Conservation (phyloP, 192 early-diverging fungal species). For the Coemansia sp. region DNA sequence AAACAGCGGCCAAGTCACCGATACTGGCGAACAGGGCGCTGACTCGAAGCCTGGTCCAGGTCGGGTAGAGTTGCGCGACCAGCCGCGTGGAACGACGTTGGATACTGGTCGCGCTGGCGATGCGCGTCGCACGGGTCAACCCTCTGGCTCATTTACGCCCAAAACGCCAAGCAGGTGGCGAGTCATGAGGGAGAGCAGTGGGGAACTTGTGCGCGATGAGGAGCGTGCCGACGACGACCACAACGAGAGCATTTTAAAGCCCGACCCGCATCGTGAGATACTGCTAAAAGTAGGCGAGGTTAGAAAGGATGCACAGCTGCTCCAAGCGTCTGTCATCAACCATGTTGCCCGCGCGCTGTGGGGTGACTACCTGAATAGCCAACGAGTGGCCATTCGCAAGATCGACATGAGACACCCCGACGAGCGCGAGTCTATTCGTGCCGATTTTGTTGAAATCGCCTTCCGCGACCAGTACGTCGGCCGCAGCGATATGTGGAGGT, state of each 20-base stretch:
- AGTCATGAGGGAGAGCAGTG: neutral
- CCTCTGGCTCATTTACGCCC: neutral
- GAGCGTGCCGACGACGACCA: slow-evolving; percentile 11
- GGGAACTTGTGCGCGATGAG: neutral
- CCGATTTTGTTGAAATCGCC: slow-evolving; percentile 80
- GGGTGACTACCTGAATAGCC: slow-evolving; percentile 38
- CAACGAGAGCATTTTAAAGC: slow-evolving; percentile 12
- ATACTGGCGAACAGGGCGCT: neutral
- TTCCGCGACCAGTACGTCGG: slow-evolving; percentile 92
- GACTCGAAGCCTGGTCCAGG: slow-evolving; percentile 1
- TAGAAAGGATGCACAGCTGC: slow-evolving; percentile 35
- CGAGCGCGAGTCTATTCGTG: slow-evolving; percentile 58
- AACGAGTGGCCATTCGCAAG: slow-evolving; percentile 54
- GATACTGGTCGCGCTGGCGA: neutral
- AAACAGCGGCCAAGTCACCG: neutral
- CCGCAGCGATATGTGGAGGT: slow-evolving; percentile 90
- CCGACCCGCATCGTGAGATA: slow-evolving; percentile 37
- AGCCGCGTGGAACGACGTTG: neutral
- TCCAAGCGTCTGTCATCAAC: slow-evolving; percentile 34
- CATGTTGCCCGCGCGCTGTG: slow-evolving; percentile 39
- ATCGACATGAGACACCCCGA: slow-evolving; percentile 52
- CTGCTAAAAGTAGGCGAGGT: slow-evolving; percentile 48
- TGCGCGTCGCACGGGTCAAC: neutral
- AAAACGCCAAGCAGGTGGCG: slow-evolving; percentile 8
- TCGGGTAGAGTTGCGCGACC: slow-evolving; percentile 7